Conservation (phyloP, 352 stramenopile genomes). For the Phytophthora cajani region DNA sequence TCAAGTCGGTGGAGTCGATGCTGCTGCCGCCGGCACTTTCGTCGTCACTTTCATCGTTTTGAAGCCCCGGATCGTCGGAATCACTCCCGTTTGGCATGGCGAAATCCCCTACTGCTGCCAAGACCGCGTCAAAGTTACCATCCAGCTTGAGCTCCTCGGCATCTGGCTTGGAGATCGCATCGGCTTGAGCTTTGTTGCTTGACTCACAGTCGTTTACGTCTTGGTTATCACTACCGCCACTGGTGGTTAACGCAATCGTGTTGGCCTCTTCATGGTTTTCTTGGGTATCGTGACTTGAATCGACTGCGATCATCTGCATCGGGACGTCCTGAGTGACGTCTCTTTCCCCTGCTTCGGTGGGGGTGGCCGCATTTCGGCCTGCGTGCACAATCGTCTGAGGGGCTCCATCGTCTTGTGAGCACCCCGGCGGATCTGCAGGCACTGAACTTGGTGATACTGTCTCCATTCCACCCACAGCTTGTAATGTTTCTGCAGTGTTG, state of each 20-base stretch:
- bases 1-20: conserved; percentile 42
- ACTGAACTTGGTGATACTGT: too few relatives aligned
- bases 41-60: conserved; percentile 12
- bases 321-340: too few relatives aligned
- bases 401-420: background rate
- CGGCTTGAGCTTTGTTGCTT: background rate
- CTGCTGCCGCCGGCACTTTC: conserved; percentile 22
- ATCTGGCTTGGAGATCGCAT: background rate
- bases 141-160: background rate
- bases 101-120: conserved; percentile 5
- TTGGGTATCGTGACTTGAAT: background rate
- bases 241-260: background rate
- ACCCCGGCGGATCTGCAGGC: too few relatives aligned
- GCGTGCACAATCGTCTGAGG: background rate
- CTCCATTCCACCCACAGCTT: too few relatives aligned
- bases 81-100: conserved; percentile 5
- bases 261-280: background rate
- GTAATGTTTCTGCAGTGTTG: background rate
- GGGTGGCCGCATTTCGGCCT: background rate
- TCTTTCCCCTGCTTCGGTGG: background rate
- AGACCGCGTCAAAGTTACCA: background rate
- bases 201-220: background rate
- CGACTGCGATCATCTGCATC: too few relatives aligned
- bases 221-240: background rate
- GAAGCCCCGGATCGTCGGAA: conserved; percentile 1